A percentile compares a stretch with the other conserved stretches of the same genome.
Evolutionary conservation across 495 filamentous ascomycete genomes (phyloP).

Genomic region (Lentithecium fluviatile): DNA sequence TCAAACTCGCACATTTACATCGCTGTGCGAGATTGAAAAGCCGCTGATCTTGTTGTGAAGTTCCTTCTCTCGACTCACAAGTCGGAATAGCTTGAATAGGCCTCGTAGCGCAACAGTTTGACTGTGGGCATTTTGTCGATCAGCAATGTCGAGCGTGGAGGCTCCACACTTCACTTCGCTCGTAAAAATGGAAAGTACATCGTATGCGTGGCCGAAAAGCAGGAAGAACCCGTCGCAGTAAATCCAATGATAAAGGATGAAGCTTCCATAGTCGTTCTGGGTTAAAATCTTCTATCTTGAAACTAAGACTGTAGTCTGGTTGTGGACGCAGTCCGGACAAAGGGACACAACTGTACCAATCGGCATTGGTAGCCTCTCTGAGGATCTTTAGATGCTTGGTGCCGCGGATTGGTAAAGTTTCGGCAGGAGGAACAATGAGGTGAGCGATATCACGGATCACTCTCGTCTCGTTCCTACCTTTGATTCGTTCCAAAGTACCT

Average conservation of each 20-base stretch:
- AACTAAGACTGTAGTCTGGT: slow-evolving; percentile 40
- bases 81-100: slow-evolving; percentile 42
- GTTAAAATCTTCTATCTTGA: slow-evolving; percentile 46
- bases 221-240: slow-evolving; percentile 2
- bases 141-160: slow-evolving; percentile 29
- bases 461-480: slow-evolving; percentile 11
- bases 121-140: slow-evolving; percentile 44
- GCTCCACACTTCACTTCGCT: slow-evolving; percentile 39
- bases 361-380: slow-evolving; percentile 30
- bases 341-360: slow-evolving; percentile 31
- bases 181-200: slow-evolving; percentile 46
- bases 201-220: slow-evolving; percentile 21
- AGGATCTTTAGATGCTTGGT: slow-evolving; percentile 8
- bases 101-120: slow-evolving; percentile 38
- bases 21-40: slow-evolving; percentile 53
- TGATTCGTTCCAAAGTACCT: background rate
- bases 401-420: slow-evolving; percentile 6
- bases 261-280: slow-evolving; percentile 43
- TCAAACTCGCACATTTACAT: slow-evolving; percentile 41
- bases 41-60: slow-evolving; percentile 45
- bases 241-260: slow-evolving; percentile 8
- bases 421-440: slow-evolving; percentile 12
- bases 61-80: slow-evolving; percentile 43
- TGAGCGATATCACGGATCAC: slow-evolving; percentile 5
- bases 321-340: slow-evolving; percentile 32